Conservation (phyloP, 768 basidiomycete genomes). For the Xerocomellus intermedius region DNA sequence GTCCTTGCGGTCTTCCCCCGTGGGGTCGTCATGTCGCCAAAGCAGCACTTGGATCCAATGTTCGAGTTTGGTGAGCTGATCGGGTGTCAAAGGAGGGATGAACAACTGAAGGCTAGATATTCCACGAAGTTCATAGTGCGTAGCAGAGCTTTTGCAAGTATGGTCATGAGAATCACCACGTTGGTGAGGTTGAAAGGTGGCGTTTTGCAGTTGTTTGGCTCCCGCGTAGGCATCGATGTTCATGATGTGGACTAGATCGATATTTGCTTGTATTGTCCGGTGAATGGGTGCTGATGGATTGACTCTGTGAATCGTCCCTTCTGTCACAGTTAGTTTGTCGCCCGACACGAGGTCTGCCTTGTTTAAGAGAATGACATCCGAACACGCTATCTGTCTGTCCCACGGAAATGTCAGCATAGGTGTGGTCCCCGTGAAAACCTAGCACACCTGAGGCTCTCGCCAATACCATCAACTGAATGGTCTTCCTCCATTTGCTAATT, state of each 20-base stretch:
- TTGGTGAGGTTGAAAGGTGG: slow-evolving; percentile 29
- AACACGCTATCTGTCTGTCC: slow-evolving; percentile 86
- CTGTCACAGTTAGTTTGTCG: slow-evolving; percentile 45
- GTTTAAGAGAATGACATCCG: slow-evolving; percentile 91
- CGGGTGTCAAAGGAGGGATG: slow-evolving; percentile 55
- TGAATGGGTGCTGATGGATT: slow-evolving; percentile 81
- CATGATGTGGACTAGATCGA: slow-evolving; percentile 77
- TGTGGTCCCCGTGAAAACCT: neutral
- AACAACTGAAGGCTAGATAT: slow-evolving; percentile 77
- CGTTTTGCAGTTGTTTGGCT: slow-evolving; percentile 30
- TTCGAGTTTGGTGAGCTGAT: slow-evolving; percentile 58
- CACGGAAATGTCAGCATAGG: neutral
- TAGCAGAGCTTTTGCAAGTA: slow-evolving; percentile 33
- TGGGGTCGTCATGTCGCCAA: slow-evolving; percentile 70
- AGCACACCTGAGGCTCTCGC: slow-evolving; percentile 75
- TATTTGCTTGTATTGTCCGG: slow-evolving; percentile 63
- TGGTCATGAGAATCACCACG: slow-evolving; percentile 36
- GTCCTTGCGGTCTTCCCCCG: slow-evolving; percentile 25
- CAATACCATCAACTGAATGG: slow-evolving; percentile 57
- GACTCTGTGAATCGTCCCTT: slow-evolving; percentile 62
- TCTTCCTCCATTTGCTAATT: slow-evolving; percentile 85
- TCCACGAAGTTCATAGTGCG: slow-evolving; percentile 73
- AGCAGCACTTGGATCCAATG: slow-evolving; percentile 78
- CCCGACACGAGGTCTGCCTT: slow-evolving; percentile 75
- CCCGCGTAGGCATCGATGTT: slow-evolving; percentile 77